Percentiles rank a stretch among this genome's conserved stretches.
Evolutionary conservation across 2,329 filamentous ascomycete species (phyloP).

Genomic region (Zalaria sp.): DNA sequence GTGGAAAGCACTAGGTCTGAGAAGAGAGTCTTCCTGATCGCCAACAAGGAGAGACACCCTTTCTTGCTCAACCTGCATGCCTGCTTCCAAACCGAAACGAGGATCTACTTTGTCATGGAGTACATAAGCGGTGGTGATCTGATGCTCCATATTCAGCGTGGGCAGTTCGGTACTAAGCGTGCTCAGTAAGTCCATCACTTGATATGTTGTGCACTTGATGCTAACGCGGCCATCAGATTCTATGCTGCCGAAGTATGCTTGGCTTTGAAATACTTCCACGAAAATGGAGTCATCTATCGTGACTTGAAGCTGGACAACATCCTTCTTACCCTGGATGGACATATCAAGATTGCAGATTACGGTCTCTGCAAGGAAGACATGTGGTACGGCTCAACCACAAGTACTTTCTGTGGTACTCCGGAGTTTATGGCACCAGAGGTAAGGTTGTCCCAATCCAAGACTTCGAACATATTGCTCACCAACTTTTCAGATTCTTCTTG

Average conservation of each 20-base stretch:
- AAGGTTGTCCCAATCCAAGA: slow-evolving; percentile 7
- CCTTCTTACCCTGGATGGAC: slow-evolving; percentile 81
- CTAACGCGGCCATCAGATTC: slow-evolving; percentile 44
- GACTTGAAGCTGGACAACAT: slow-evolving; percentile 79
- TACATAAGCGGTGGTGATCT: slow-evolving; percentile 97
- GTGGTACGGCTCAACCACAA: slow-evolving; percentile 96
- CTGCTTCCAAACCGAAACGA: slow-evolving; percentile 96
- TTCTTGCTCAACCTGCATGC: slow-evolving; percentile 92
- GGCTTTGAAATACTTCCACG: slow-evolving; percentile 97
- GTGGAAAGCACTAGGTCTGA: slow-evolving; percentile 96
- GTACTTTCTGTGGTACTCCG: slow-evolving; percentile 97
- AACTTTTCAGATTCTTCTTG: slow-evolving; percentile 61
- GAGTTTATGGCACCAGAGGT: slow-evolving; percentile 99
- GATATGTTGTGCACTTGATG: background rate
- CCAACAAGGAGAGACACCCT: slow-evolving; percentile 91
- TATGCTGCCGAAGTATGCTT: slow-evolving; percentile 96
- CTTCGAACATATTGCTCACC: no score
- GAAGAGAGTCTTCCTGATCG: slow-evolving; percentile 92
- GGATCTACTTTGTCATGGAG: slow-evolving; percentile 99
- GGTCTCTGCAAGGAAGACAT: slow-evolving; percentile 99
- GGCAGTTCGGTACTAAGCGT: slow-evolving; percentile 87
- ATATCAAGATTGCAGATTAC: slow-evolving; percentile 98
- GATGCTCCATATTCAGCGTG: slow-evolving; percentile 97
- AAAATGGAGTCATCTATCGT: slow-evolving; percentile 95
- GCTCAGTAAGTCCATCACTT: slow-evolving; percentile 57